Evolutionary conservation across 257 asterid genomes (phyloP), one percentile per base, ranked within the genome.

Genomic region (Solanum boliviense): DNA sequence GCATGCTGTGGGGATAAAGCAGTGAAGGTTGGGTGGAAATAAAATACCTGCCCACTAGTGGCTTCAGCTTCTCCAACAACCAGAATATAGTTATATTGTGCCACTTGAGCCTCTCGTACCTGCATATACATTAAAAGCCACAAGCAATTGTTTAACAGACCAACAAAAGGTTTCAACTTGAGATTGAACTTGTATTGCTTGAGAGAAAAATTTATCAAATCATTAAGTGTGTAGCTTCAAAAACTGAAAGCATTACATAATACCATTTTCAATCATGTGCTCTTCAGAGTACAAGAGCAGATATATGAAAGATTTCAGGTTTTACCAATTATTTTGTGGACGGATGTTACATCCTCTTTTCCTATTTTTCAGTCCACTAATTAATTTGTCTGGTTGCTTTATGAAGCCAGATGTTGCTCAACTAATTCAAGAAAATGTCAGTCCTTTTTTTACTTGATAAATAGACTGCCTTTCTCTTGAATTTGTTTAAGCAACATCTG

Each of bases 1-100:
- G 65, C 25, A 41, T 12, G 35, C 56, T 5, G 15, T n/a, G 38
- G 65, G 65, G 29, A 74, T 72, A 74, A 20, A 74, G 52, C 25
- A 35, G 2, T 23, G 83, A 48, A 76, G 31, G 13, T 12, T 13
- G 84, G 52, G 58, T 5, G 75, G 21, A 6, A 39, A 82, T 60
- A 81, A 81, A 16, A 48, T 82, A 82, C 85, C 70, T 82, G 68
- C 20, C 94, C 95, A 38, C 93, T 92, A 68, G 91, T 94, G 70
- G 92, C 94, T 94, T 97, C 99, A 83, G 94, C 94, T 92, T 97
- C 99, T 10, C 99, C 99, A 86, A 97, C 99, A 16, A 97, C 99
- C 91, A 97, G 89, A 85, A 97, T 97, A 89, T 92, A 96, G 94
- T 97, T 97, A 96, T 94, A 97, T 78, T 97, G 98, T 0, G 98